Conservation (phyloP, 1,284 basidiomycete species). For the Termitomyces sp. region DNA sequence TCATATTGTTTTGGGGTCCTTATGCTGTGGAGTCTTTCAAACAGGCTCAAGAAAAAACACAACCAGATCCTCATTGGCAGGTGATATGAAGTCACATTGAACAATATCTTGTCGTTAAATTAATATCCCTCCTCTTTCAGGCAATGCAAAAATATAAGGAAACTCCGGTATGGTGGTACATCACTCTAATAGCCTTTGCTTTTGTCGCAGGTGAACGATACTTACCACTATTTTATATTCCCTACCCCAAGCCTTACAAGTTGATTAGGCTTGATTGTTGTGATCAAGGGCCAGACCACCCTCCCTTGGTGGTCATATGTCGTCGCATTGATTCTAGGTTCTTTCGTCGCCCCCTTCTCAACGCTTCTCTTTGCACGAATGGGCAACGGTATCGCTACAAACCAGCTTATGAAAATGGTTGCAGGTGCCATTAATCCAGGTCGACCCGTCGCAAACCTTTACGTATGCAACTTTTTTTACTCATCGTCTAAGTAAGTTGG, state of each 20-base stretch:
- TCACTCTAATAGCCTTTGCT: slow-evolving; percentile 40
- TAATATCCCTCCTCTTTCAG: slow-evolving; percentile 12
- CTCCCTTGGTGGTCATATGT: slow-evolving; percentile 63
- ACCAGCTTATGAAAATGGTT: slow-evolving; percentile 65
- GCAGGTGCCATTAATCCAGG: slow-evolving; percentile 59
- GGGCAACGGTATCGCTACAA: slow-evolving; percentile 56
- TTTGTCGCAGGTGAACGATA: slow-evolving; percentile 46
- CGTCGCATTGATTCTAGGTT: slow-evolving; percentile 38
- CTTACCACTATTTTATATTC: background rate
- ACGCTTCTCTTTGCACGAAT: slow-evolving; percentile 43
- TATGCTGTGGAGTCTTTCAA: slow-evolving; percentile 49
- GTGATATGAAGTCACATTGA: slow-evolving; percentile 21
- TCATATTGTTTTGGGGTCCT: slow-evolving; percentile 54
- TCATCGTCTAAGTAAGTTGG: background rate
- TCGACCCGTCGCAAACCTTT: slow-evolving; percentile 61
- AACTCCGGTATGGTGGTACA: slow-evolving; percentile 53
- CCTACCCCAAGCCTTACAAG: background rate
- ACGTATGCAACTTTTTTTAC: slow-evolving; percentile 33
- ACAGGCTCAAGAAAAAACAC: slow-evolving; percentile 38
- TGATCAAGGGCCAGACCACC: slow-evolving; percentile 54
- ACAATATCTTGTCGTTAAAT: background rate
- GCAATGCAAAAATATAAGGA: slow-evolving; percentile 49
- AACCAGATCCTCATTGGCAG: slow-evolving; percentile 58
- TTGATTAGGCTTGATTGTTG: slow-evolving; percentile 44
- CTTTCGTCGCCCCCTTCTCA: slow-evolving; percentile 38